phyloP scores from a whole-genome alignment of 176 grass and related monocot species.

The Urochloa ruziziensis region DNA sequence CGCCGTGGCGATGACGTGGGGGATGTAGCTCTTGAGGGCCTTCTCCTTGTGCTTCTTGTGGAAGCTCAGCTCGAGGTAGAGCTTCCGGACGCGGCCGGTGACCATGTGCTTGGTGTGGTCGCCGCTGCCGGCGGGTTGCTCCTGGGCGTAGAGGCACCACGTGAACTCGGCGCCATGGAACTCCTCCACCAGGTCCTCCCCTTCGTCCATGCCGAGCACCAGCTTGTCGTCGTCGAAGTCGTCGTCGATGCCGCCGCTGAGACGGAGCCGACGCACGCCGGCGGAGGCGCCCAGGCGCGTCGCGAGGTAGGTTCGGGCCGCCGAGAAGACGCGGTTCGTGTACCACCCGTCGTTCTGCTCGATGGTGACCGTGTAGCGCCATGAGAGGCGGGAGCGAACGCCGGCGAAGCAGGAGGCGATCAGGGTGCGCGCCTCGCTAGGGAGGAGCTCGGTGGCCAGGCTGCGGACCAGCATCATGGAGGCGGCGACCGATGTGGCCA shows the following conservation, averaged over 20 bases:
- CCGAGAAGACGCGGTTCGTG: conserved; percentile 44
- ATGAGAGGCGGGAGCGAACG: conserved; percentile 36
- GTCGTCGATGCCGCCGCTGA: conserved; percentile 26
- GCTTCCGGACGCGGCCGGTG: background rate
- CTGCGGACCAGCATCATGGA: conserved; percentile 39
- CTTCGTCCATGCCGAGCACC: conserved; percentile 37
- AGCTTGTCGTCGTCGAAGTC: conserved; percentile 7
- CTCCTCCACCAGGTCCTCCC: conserved; percentile 52
- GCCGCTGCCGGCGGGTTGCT: background rate
- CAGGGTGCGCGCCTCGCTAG: conserved; percentile 28
- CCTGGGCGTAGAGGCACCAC: conserved; percentile 28
- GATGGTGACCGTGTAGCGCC: conserved; percentile 46
- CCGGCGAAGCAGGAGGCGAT: conserved; percentile 16
- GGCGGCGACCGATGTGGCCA: conserved; percentile 36
- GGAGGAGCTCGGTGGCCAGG: conserved; percentile 32
- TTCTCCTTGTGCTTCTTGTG: conserved; percentile 46
- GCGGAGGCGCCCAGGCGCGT: conserved; percentile 19
- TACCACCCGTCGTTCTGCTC: conserved; percentile 50
- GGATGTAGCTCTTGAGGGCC: background rate
- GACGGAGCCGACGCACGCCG: conserved; percentile 35
- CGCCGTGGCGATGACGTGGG: background rate
- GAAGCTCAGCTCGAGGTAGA: background rate
- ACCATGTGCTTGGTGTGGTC: too few species aligned
- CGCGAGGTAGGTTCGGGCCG: conserved; percentile 44
- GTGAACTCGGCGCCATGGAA: conserved; percentile 48